phyloP scores from a whole-genome alignment of 768 basidiomycete genomes.

The Mrakia blollopis region DNA sequence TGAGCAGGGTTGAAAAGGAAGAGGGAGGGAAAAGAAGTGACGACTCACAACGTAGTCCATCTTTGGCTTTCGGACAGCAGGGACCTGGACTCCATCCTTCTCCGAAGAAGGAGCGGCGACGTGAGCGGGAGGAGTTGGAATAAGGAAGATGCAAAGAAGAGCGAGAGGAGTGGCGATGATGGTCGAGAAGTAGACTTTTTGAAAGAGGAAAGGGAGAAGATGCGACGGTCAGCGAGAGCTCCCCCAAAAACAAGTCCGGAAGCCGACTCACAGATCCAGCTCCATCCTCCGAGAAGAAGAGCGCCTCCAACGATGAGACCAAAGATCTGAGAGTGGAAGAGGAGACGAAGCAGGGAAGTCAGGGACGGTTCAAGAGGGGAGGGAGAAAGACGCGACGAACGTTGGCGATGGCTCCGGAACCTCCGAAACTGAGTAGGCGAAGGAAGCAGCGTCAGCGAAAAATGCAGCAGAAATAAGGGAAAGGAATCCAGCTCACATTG shows the following conservation, averaged over 20 bases:
- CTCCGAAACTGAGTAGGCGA: slow-evolving; percentile 15
- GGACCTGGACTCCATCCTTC: neutral
- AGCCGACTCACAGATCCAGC: slow-evolving; percentile 28
- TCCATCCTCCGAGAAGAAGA: slow-evolving; percentile 33
- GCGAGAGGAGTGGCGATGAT: slow-evolving; percentile 32
- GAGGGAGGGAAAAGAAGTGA: slow-evolving; percentile 14
- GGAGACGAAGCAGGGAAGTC: neutral
- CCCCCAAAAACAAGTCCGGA: neutral
- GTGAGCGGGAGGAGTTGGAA: slow-evolving; percentile 19
- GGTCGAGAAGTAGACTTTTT: slow-evolving; percentile 29
- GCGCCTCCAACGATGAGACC: slow-evolving; percentile 31
- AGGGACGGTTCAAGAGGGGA: neutral
- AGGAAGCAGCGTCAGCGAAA: neutral
- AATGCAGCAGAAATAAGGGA: too few relatives aligned
- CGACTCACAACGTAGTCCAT: slow-evolving; percentile 21
- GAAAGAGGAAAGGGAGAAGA: neutral
- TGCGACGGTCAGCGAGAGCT: neutral
- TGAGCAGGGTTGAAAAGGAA: neutral
- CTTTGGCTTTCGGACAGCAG: neutral
- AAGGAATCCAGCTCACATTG: neutral
- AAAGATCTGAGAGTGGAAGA: slow-evolving; percentile 36
- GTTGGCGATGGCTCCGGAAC: slow-evolving; percentile 34
- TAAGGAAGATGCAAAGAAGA: slow-evolving; percentile 26
- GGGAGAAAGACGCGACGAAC: too few relatives aligned
- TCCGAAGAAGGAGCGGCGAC: neutral